phyloP scores from a whole-genome alignment of 306 rosid genomes.

The Pterocarpus macrocarpus region DNA sequence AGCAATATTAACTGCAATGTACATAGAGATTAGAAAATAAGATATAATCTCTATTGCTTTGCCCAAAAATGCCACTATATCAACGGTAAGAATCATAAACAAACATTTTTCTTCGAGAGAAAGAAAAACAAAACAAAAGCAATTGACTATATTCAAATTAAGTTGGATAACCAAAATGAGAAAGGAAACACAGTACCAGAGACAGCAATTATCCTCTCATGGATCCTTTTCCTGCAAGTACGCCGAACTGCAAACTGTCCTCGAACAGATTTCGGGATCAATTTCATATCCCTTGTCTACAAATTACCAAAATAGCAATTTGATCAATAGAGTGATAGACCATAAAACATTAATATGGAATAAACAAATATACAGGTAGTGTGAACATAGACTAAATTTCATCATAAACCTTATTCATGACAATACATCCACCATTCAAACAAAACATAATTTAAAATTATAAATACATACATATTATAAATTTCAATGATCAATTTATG shows the following conservation, averaged over 20 bases:
- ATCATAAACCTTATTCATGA: neutral
- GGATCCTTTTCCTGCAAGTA: constrained; percentile 80
- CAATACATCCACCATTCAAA: too few relatives aligned
- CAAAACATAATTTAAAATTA: neutral
- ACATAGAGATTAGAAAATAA: too few relatives aligned
- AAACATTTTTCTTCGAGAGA: neutral
- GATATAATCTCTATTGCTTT: too few relatives aligned
- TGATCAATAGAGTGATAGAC: neutral
- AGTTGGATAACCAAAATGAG: constrained; percentile 24
- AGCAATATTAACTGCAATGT: neutral
- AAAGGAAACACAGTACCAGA: constrained; percentile 67
- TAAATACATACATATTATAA: too few relatives aligned
- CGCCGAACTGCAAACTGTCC: constrained; percentile 69
- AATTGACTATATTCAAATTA: neutral
- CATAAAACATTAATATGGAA: neutral
- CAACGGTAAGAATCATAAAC: neutral
- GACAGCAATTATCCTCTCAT: constrained; percentile 81
- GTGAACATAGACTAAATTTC: neutral
- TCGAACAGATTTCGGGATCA: constrained; percentile 73
- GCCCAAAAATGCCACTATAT: neutral
- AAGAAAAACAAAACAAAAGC: neutral
- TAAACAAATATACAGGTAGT: neutral
- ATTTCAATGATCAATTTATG: neutral
- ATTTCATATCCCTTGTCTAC: constrained; percentile 87
- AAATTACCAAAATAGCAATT: constrained; percentile 35